Percentiles rank a stretch among this genome's conserved stretches.
Conservation (phyloP, 2,329 filamentous ascomycete genomes). For the Lojkania enalia region DNA sequence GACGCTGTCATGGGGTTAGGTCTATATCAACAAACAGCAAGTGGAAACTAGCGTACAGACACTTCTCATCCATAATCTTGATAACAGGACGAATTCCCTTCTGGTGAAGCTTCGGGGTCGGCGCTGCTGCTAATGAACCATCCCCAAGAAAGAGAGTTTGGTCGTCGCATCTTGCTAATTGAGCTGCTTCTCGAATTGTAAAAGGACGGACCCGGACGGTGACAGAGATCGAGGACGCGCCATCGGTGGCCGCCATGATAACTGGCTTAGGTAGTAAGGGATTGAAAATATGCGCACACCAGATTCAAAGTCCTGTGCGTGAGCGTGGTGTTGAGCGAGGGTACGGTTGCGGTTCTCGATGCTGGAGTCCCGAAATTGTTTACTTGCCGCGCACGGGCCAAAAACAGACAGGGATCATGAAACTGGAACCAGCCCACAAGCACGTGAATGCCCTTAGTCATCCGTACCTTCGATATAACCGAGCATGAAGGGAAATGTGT, state of each 20-base stretch:
- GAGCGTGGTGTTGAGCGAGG: conserved; percentile 26
- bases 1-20: conserved; percentile 62
- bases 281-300: conserved; percentile 18
- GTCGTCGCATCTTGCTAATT: conserved; percentile 80
- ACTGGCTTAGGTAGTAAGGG: conserved; percentile 6
- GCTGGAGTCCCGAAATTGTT: conserved; percentile 26
- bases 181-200: conserved; percentile 89
- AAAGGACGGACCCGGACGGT: conserved; percentile 67
- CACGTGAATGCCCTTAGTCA: conserved; percentile 12
- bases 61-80: conserved; percentile 95
- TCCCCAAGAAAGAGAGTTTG: conserved; percentile 92
- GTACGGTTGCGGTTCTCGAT: conserved; percentile 12
- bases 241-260: conserved; percentile 45
- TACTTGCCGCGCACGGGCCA: conserved; percentile 20
- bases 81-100: conserved; percentile 89
- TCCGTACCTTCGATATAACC: no score
- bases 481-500: no score
- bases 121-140: conserved; percentile 85
- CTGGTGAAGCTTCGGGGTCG: conserved; percentile 79
- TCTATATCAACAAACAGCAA: conserved; percentile 3
- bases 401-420: conserved; percentile 34
- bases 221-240: conserved; percentile 56
- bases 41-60: conserved; percentile 67
- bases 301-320: conserved; percentile 15
- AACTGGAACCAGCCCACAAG: conserved; percentile 24